A percentile compares a stretch with the other conserved stretches of the same genome.
phyloP scores from a whole-genome alignment of 257 asterid genomes.

The Nyctanthes arbortristis region DNA sequence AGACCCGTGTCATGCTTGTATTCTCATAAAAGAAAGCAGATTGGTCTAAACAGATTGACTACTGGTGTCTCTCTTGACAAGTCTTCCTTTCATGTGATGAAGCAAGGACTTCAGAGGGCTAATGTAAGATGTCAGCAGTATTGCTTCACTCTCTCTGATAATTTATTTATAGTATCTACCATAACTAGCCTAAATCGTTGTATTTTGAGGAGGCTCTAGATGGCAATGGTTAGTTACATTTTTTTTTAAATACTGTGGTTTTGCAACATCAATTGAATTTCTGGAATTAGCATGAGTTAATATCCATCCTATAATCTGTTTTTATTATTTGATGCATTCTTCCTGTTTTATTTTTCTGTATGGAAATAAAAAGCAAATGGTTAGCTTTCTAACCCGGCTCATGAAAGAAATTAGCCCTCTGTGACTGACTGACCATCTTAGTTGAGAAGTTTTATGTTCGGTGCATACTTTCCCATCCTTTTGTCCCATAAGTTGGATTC shows the following conservation, averaged over 20 bases:
- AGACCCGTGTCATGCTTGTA: conserved; percentile 58
- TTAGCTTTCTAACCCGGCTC: conserved; percentile 6
- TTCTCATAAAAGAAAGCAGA: conserved; percentile 47
- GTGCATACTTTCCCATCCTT: not conserved
- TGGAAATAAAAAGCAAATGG: conserved; percentile 14
- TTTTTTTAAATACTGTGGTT: conserved; percentile 1
- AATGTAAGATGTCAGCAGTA: conserved; percentile 38
- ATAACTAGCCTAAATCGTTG: conserved; percentile 2
- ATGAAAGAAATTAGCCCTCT: not conserved
- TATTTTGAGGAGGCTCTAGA: conserved; percentile 9
- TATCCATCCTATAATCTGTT: conserved; percentile 15
- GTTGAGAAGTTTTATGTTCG: not conserved
- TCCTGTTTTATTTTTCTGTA: not conserved
- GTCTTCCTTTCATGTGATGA: conserved; percentile 52
- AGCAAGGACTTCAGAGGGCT: conserved; percentile 34
- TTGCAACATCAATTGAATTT: conserved; percentile 5
- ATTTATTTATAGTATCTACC: conserved; percentile 17
- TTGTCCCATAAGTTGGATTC: conserved; percentile 10
- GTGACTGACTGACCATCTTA: no score
- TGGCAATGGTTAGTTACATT: not conserved
- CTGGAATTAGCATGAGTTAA: conserved; percentile 5
- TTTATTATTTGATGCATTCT: conserved; percentile 18
- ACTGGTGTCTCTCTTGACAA: conserved; percentile 64
- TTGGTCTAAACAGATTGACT: conserved; percentile 43
- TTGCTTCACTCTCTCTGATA: not conserved